Percentiles rank a stretch among this genome's conserved stretches.
Conservation (phyloP, 352 stramenopile genomes). For the Phytophthora macrochlamydospora region DNA sequence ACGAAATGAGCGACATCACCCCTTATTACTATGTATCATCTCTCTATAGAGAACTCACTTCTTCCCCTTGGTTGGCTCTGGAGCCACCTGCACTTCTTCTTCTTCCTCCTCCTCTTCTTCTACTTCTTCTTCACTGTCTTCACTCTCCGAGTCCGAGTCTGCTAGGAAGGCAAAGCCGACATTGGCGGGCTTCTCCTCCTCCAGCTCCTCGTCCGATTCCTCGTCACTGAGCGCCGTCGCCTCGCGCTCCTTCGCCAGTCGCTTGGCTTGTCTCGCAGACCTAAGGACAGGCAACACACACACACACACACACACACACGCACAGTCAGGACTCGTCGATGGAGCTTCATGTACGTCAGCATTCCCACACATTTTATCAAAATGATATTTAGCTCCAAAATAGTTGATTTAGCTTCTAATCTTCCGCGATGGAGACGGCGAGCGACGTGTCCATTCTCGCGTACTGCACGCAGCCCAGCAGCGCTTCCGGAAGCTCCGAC, state of each 20-base stretch:
- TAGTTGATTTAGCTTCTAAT: not conserved
- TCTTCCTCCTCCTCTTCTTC: conserved; percentile 37
- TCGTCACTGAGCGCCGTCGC: conserved; percentile 20
- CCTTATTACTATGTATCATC: too few relatives aligned
- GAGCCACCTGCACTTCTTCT: conserved; percentile 10
- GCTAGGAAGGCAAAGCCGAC: conserved; percentile 76
- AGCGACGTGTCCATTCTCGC: conserved; percentile 63
- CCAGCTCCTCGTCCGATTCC: conserved; percentile 50
- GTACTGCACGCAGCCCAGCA: conserved; percentile 80
- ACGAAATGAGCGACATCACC: too few relatives aligned
- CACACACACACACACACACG: conserved; percentile 10
- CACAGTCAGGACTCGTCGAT: conserved; percentile 1
- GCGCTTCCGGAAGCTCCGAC: conserved; percentile 69
- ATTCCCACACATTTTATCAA: conserved; percentile 19
- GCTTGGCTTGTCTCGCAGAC: conserved; percentile 83
- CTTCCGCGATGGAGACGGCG: conserved; percentile 44
- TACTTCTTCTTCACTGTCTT: conserved; percentile 2
- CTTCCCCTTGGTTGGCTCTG: conserved; percentile 28
- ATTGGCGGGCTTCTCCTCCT: conserved; percentile 58
- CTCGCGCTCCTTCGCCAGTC: conserved; percentile 47
- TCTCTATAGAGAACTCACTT: conserved; percentile 16
- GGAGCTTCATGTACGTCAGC: conserved; percentile 1
- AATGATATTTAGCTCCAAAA: not conserved
- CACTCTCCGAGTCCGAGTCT: conserved; percentile 64
- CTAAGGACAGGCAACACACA: conserved; percentile 30